These are phyloP conservation scores for Naumovozyma castellii DNA, from an alignment of 805 yeast genomes.

Conservation along the genomic window DNA sequence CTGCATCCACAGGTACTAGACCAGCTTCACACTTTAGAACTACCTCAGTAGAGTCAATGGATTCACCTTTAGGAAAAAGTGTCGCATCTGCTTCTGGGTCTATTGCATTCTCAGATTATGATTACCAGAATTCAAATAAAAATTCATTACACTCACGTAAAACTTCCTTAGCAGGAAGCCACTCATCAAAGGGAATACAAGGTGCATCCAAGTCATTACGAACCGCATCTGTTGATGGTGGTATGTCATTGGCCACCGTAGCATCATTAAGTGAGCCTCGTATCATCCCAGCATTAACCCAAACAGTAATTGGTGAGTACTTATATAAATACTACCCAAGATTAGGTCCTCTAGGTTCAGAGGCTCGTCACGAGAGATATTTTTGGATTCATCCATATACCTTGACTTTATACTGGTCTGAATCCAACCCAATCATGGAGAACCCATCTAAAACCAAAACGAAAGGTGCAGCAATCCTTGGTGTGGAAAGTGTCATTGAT, in stretches of 20 bases:
- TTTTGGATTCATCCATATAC: constrained; percentile 97
- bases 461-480: constrained; percentile 68
- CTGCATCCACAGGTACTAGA: not conserved
- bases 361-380: constrained; percentile 78
- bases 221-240: constrained; percentile 27
- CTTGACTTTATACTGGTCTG: constrained; percentile 82
- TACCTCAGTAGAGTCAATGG: constrained; percentile 12
- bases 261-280: constrained; percentile 58
- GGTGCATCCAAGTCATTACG: constrained; percentile 2
- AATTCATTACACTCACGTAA: constrained; percentile 3
- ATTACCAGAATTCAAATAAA: constrained; percentile 7
- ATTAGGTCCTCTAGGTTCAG: constrained; percentile 67
- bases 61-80: constrained; percentile 14
- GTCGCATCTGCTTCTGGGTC: constrained; percentile 23
- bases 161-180: constrained; percentile 1
- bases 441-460: constrained; percentile 61
- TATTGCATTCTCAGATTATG: constrained; percentile 24
- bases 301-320: constrained; percentile 88
- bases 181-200: not conserved
- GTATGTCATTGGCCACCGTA: constrained; percentile 39
- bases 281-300: constrained; percentile 80
- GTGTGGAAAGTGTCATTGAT: constrained; percentile 74
- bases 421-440: constrained; percentile 63
- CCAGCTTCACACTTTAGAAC: constrained; percentile 7
- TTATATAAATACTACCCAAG: constrained; percentile 76